Base-by-base conservation (phyloP, 306 rosid species). In the Hippophae gyantsensis region DNA sequence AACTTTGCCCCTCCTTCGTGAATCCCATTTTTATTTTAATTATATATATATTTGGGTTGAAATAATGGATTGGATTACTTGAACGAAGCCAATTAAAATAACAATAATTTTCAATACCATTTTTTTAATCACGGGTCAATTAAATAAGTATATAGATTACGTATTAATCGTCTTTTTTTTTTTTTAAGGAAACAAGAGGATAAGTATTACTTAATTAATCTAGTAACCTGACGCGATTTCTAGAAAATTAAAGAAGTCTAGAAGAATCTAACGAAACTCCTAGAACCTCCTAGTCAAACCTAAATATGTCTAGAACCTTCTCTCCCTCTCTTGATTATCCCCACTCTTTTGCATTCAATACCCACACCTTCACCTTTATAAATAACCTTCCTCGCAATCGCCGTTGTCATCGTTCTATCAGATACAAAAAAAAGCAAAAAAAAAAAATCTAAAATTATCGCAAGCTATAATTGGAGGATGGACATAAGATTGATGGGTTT, bases 401-500 rank as follows among this genome's bases (percentile, higher is more conserved):
- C 1, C 45, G 9, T 42, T 40, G 13, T 9, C 51, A 6, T 42
- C 42, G 3, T 8, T 14, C 26, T 7, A 11, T 23, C 2, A 10
- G 13, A 7, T 38, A 43, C 13, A 14, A 12, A 18, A 14, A 14
- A 13, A 13, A 12, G 13, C 53, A 14, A 5, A 14, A 18, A 13
- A 49, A 12, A 6, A 14, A 14, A 0, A 6, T 11, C 23, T 18
- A 49, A 4, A 12, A 10, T 7, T 49, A 6, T 49, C 18, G 6
- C 2, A 49, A 27, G 41, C 1, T 42, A 6, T 38, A 69, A 73
- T 70, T 50, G 62, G 10, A 41, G 63, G 6, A 86, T 86, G 95
- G 95, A 86, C 73, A 27, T 81, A n/a, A 75, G 78, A 58, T 8
- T 67, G 47, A 43, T 67, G 67, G 73, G 75, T 7, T 43, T 73